Evolutionary conservation across 148 eudicot species (phyloP).

Genomic region (Chenopodium berlandieri): DNA sequence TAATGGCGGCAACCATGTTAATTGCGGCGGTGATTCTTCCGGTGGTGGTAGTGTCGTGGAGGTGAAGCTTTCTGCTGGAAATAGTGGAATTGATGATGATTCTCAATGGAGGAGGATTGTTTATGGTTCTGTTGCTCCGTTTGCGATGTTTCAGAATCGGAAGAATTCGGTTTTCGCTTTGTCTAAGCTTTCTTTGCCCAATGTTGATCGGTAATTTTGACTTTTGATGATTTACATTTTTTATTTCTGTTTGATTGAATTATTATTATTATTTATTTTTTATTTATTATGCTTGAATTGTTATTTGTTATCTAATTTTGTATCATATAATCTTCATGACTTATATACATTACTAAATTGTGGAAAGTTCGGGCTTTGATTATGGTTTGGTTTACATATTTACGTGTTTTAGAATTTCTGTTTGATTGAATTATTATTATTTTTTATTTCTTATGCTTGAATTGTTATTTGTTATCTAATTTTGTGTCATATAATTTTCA

Average conservation of each 20-base stretch:
- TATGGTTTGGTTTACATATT: neutral
- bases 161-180: slow-evolving; percentile 45
- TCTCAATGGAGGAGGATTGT: slow-evolving; percentile 72
- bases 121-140: slow-evolving; percentile 84
- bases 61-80: slow-evolving; percentile 47
- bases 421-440: too few species aligned
- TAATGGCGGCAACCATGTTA: neutral
- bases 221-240: neutral
- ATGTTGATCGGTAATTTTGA: slow-evolving; percentile 49
- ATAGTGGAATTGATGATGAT: slow-evolving; percentile 45
- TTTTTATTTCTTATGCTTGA: too few species aligned
- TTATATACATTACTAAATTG: neutral
- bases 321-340: neutral
- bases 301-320: neutral
- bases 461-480: too few species aligned
- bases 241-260: neutral
- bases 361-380: neutral
- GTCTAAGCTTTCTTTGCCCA: slow-evolving; percentile 37
- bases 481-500: too few species aligned
- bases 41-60: slow-evolving; percentile 66
- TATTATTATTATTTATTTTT: too few species aligned
- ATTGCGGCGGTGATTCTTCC: slow-evolving; percentile 14
- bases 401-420: neutral
- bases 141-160: slow-evolving; percentile 73
- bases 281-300: neutral